Evolutionary conservation across 164 flowering plant genomes (phyloP), one percentile per base, ranked within the genome.

Genomic region (Aristolochia californica): DNA sequence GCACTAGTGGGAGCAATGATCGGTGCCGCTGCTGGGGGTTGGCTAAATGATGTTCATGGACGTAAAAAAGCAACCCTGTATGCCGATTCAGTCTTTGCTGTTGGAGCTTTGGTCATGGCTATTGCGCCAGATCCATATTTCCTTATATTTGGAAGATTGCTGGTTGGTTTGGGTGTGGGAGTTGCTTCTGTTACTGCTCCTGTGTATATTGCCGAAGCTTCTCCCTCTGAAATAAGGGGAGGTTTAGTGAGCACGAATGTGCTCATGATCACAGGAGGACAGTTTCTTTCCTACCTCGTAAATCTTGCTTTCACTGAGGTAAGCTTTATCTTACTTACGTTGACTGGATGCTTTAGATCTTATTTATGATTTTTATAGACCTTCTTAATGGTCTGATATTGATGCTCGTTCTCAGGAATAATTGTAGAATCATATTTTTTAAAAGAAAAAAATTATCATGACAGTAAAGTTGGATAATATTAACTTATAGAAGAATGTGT

Each of bases 251-350:
- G 88, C 78, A 94, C 97, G 49, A 94, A 94, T 72, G 96, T 94
- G 62, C 93, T 94, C 23, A 89, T 94, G 97, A 90, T 94, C 57
- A 94, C 99, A 62, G 83, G 93, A 69, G 99, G 99, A 64, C 97
- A 94, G 68, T 88, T 94, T 77, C 80, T 94, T 61, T 90, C 99
- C 44, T 90, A 94, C 76, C 83, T 87, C 59, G 77, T 94, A 34
- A 94, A 94, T 67, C 93, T 90, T 70, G 97, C 83, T 57, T 94
- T 94, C 63, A 94, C 99, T 18, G 87, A 87, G 96, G 99, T 91
- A 68, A 74, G 80, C 28, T 43, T 64, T 65, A 18, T 2, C 57
- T 60, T 66, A 5, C 60, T 45, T 11, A 21, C 57, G 47, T 23
- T 0, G 4, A 48, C 22, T 16, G 44, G 40, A 34, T 34, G 40